A percentile compares a stretch with the other conserved stretches of the same genome.
Evolutionary conservation across 441 rosid species (phyloP).

Genomic region (Jatropha multifida): DNA sequence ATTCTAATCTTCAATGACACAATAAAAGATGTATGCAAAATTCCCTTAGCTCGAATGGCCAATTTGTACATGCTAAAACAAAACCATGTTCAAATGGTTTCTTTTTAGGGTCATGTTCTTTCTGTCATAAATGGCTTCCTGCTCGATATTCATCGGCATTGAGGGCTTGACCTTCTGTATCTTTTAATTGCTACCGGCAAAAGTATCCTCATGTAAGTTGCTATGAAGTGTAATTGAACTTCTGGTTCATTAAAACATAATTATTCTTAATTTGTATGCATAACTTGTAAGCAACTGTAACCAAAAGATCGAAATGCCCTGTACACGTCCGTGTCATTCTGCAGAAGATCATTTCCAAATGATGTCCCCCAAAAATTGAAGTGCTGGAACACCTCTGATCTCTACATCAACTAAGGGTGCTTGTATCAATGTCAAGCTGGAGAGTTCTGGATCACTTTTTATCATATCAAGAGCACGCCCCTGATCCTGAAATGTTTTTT

Average conservation of each 20-base stretch:
- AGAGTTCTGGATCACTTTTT: slow-evolving; percentile 69
- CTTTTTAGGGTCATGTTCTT: neutral
- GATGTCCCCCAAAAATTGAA: slow-evolving; percentile 80
- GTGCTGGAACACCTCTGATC: slow-evolving; percentile 98
- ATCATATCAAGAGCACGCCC: slow-evolving; percentile 85
- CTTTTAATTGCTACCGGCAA: slow-evolving; percentile 9
- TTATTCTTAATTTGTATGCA: neutral
- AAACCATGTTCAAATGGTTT: neutral
- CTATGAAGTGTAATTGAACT: neutral
- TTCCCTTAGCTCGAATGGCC: neutral
- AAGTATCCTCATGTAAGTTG: neutral
- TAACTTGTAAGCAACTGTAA: neutral
- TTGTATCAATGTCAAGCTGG: slow-evolving; percentile 59
- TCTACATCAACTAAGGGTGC: slow-evolving; percentile 92
- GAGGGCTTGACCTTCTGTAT: slow-evolving; percentile 11
- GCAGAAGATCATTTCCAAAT: slow-evolving; percentile 67
- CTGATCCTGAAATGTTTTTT: slow-evolving; percentile 64
- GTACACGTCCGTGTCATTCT: neutral
- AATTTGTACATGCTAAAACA: neutral
- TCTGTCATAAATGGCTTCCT: neutral
- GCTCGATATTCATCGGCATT: neutral
- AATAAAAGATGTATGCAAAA: neutral
- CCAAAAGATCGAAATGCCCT: neutral
- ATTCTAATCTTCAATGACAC: neutral
- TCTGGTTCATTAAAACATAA: neutral